Percentiles rank a stretch among this genome's conserved stretches.
Evolutionary conservation across 331 rosid genomes (phyloP).

Genomic region (Pyrus hybrid): DNA sequence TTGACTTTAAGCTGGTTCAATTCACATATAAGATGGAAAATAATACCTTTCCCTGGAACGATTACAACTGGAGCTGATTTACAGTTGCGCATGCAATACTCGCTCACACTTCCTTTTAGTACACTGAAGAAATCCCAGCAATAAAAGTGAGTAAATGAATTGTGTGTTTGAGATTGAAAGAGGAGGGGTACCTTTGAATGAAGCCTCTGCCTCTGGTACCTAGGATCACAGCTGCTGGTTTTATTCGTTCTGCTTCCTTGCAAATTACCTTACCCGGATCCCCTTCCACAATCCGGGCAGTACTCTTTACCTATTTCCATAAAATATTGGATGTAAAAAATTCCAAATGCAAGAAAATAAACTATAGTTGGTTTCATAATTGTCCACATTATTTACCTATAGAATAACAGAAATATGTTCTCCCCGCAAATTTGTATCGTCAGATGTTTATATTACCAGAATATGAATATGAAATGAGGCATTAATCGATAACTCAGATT

Average conservation of each 20-base stretch:
- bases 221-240: conserved; percentile 66
- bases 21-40: neutral
- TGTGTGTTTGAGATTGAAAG: neutral
- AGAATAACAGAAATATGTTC: neutral
- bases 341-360: neutral
- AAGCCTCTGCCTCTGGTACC: conserved; percentile 73
- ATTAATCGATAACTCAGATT: neutral
- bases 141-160: neutral
- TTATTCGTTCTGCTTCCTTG: conserved; percentile 59
- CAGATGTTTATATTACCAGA: neutral
- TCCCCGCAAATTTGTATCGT: neutral
- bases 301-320: conserved; percentile 51
- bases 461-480: neutral
- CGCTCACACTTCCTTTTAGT: conserved; percentile 82
- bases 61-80: conserved; percentile 75
- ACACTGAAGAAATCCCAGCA: conserved; percentile 41
- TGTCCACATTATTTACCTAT: neutral
- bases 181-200: conserved; percentile 41
- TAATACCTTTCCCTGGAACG: conserved; percentile 75
- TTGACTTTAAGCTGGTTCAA: neutral
- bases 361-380: neutral
- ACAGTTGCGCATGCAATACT: conserved; percentile 67
- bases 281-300: conserved; percentile 66
- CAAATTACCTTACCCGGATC: conserved; percentile 69
- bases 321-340: neutral